These are phyloP conservation scores for Phytophthora pini DNA, from an alignment of 352 stramenopile genomes.

Conservation along the genomic window DNA sequence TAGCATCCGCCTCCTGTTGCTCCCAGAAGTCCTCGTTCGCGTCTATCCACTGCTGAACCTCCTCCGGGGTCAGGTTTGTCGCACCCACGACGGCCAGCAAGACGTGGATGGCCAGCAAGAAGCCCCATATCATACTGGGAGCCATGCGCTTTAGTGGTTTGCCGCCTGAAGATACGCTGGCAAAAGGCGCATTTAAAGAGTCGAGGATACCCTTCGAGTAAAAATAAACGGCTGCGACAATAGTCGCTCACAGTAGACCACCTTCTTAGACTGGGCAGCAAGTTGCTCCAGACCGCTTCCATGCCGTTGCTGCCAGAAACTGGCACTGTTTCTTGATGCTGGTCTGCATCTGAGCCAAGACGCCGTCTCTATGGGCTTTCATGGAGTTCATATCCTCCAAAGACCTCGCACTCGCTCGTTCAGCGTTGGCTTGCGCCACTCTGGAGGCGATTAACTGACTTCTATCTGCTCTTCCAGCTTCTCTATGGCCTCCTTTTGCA, in stretches of 20 bases:
- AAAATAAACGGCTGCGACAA: too few species aligned
- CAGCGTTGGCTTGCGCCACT: constrained; percentile 40
- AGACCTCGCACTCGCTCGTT: constrained; percentile 37
- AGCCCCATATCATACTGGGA: constrained; percentile 1
- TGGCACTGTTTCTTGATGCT: constrained; percentile 47
- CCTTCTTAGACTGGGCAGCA: too few species aligned
- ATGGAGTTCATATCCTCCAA: constrained; percentile 38
- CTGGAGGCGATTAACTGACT: constrained; percentile 29
- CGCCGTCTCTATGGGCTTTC: constrained; percentile 55
- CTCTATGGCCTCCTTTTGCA: constrained; percentile 12
- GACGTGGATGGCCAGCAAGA: neutral
- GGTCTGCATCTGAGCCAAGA: constrained; percentile 52
- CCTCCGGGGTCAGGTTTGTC: constrained; percentile 37
- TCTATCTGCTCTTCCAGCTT: constrained; percentile 20
- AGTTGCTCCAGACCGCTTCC: too few species aligned
- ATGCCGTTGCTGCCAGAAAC: too few species aligned
- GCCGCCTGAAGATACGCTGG: neutral
- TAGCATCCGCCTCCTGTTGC: constrained; percentile 37
- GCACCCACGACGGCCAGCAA: neutral
- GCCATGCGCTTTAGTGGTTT: too few species aligned
- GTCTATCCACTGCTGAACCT: constrained; percentile 49
- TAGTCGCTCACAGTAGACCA: too few species aligned
- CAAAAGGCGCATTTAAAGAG: too few species aligned
- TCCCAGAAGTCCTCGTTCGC: constrained; percentile 58
- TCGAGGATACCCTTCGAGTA: too few species aligned